A percentile compares a stretch with the other conserved stretches of the same genome.
phyloP scores from a whole-genome alignment of 305 asterid genomes.

The Fraxinus ornus region DNA sequence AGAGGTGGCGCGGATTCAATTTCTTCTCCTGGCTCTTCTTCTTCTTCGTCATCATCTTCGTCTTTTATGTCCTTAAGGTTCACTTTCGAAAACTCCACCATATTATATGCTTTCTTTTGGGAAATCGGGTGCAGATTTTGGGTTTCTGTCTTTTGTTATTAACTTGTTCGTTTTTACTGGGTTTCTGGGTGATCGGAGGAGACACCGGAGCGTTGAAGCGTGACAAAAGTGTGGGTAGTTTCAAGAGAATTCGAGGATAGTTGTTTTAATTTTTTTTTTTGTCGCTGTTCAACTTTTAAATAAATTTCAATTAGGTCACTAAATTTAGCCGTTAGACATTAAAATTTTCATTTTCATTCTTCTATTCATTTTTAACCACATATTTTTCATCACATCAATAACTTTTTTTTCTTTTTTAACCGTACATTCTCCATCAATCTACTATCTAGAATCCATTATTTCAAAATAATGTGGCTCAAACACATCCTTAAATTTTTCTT shows the following conservation, averaged over 20 bases:
- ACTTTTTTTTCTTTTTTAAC: too few species aligned
- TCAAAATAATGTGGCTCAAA: too few species aligned
- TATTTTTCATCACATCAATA: too few species aligned
- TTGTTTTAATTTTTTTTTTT: not conserved
- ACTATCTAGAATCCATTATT: too few species aligned
- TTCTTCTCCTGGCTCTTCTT: constrained; percentile 67
- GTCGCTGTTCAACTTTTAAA: too few species aligned
- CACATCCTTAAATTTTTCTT: too few species aligned
- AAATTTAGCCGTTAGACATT: too few species aligned
- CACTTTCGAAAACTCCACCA: constrained; percentile 59
- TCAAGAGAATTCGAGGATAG: not conserved
- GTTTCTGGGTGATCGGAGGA: not conserved
- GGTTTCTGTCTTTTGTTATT: not conserved
- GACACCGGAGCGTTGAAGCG: not conserved
- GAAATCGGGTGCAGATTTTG: not conserved
- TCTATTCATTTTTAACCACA: too few species aligned
- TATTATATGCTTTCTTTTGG: not conserved
- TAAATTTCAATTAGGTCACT: too few species aligned
- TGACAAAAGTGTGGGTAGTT: not conserved
- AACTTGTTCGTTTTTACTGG: not conserved
- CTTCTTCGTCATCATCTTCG: constrained; percentile 44
- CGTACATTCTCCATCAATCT: too few species aligned
- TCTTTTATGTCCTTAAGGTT: constrained; percentile 48
- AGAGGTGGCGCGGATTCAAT: constrained; percentile 77
- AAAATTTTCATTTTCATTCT: too few species aligned